phyloP scores from a whole-genome alignment of 2,329 filamentous ascomycete genomes.

The Dactylellina cionopaga region DNA sequence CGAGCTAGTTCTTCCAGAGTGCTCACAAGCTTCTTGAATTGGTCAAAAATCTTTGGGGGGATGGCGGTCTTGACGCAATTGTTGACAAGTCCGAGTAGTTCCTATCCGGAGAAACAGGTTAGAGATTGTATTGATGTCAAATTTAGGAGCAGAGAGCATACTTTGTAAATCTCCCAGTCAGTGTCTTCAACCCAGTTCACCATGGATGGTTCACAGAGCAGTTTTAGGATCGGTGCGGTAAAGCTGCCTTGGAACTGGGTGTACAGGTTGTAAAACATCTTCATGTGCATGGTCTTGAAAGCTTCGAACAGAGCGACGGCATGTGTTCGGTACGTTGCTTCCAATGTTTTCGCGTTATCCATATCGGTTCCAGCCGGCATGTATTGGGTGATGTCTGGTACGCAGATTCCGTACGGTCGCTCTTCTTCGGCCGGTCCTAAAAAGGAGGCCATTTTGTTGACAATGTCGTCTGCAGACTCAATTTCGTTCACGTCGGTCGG shows the following conservation, averaged over 20 bases:
- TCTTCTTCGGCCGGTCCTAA: slow-evolving; percentile 51
- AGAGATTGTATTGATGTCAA: not conserved
- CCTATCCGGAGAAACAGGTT: slow-evolving; percentile 59
- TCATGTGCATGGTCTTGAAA: slow-evolving; percentile 94
- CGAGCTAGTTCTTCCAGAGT: slow-evolving; percentile 82
- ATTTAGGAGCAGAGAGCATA: slow-evolving; percentile 31
- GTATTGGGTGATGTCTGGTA: slow-evolving; percentile 88
- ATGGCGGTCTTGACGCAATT: slow-evolving; percentile 91
- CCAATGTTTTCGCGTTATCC: slow-evolving; percentile 85
- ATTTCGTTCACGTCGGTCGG: slow-evolving; percentile 52
- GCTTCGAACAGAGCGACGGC: slow-evolving; percentile 95
- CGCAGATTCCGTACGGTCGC: slow-evolving; percentile 57
- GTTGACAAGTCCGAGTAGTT: slow-evolving; percentile 92
- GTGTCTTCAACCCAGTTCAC: slow-evolving; percentile 95
- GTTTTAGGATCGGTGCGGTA: slow-evolving; percentile 93
- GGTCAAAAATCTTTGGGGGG: slow-evolving; percentile 85
- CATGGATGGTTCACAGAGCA: slow-evolving; percentile 82
- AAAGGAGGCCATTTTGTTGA: slow-evolving; percentile 55
- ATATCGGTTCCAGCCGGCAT: slow-evolving; percentile 82
- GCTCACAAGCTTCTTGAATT: slow-evolving; percentile 85
- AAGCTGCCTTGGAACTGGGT: slow-evolving; percentile 95
- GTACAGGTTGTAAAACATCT: slow-evolving; percentile 94
- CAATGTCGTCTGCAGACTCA: slow-evolving; percentile 55
- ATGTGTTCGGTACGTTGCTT: slow-evolving; percentile 89
- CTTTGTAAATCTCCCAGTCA: slow-evolving; percentile 92